phyloP scores from a whole-genome alignment of 371 early-diverging fungal genomes.

The Funneliformis caledonium region DNA sequence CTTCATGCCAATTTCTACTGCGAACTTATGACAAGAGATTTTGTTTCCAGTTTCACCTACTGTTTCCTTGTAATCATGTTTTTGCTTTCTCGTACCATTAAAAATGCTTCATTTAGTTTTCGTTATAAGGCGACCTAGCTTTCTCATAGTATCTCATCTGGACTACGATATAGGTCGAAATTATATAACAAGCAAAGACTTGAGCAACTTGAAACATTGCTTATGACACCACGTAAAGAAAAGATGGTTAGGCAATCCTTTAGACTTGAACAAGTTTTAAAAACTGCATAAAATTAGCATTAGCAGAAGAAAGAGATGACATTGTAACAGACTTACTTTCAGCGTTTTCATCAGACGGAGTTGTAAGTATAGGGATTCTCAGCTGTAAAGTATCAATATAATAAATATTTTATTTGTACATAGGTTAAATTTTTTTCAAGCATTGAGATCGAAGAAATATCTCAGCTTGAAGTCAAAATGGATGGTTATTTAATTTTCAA shows the following conservation, averaged over 20 bases:
- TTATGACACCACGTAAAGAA: not conserved
- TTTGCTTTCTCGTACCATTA: not conserved
- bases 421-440: conserved; percentile 8
- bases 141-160: not conserved
- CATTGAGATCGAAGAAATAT: not conserved
- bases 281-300: not conserved
- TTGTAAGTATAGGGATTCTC: not conserved
- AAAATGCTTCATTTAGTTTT: conserved; percentile 3
- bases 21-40: not conserved
- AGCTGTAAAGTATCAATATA: conserved; percentile 9
- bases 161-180: not conserved
- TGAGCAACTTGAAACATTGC: conserved; percentile 16
- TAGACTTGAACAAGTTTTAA: conserved; percentile 8
- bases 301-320: not conserved
- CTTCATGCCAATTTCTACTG: not conserved
- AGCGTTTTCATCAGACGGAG: not conserved
- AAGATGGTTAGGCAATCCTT: conserved; percentile 20
- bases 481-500: conserved; percentile 12
- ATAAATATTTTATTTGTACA: conserved; percentile 22
- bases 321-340: conserved; percentile 13
- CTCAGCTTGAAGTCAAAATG: not conserved
- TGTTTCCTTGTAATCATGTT: not conserved
- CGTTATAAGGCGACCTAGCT: not conserved
- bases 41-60: too few relatives aligned
- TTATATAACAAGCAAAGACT: not conserved